A percentile compares a stretch with the other conserved stretches of the same genome.
Conservation (phyloP, 192 early-diverging fungal species). For the Umbelopsis isabellina region DNA sequence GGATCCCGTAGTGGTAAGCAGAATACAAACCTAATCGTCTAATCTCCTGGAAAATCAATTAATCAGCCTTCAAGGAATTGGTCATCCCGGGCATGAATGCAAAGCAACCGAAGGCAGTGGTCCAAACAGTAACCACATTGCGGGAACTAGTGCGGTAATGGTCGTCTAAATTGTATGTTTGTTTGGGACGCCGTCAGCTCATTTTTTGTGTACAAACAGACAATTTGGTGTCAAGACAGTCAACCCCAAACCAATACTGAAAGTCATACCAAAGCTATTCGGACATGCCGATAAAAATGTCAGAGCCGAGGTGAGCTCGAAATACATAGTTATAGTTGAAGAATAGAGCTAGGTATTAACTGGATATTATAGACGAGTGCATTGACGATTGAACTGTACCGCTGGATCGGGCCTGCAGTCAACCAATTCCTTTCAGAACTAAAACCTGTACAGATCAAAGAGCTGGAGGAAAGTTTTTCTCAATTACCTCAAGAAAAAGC, state of each 20-base stretch:
- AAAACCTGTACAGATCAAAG: conserved; percentile 95
- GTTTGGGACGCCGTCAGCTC: background rate
- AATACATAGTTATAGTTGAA: background rate
- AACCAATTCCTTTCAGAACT: conserved; percentile 78
- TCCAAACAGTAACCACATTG: conserved; percentile 65
- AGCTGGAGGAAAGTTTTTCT: conserved; percentile 85
- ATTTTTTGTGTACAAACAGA: conserved; percentile 36
- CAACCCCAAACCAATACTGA: conserved; percentile 83
- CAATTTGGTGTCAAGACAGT: conserved; percentile 83
- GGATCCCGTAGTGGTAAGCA: conserved; percentile 81
- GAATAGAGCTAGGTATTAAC: background rate
- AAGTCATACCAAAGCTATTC: conserved; percentile 87
- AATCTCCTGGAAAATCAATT: background rate
- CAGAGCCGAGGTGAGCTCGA: conserved; percentile 74
- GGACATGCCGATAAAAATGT: conserved; percentile 93
- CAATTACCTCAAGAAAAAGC: conserved; percentile 64
- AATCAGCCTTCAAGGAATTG: conserved; percentile 57
- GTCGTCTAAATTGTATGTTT: background rate
- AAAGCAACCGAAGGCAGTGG: conserved; percentile 93
- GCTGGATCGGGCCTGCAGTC: conserved; percentile 90
- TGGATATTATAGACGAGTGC: conserved; percentile 50
- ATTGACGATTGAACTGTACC: conserved; percentile 86
- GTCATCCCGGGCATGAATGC: conserved; percentile 77
- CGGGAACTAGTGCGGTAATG: conserved; percentile 62
- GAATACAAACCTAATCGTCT: background rate